Percentiles rank a stretch among this genome's conserved stretches.
These are phyloP conservation scores for Cynara cardunculus DNA, from an alignment of 129 eudicot genomes.

Conservation along the genomic window DNA sequence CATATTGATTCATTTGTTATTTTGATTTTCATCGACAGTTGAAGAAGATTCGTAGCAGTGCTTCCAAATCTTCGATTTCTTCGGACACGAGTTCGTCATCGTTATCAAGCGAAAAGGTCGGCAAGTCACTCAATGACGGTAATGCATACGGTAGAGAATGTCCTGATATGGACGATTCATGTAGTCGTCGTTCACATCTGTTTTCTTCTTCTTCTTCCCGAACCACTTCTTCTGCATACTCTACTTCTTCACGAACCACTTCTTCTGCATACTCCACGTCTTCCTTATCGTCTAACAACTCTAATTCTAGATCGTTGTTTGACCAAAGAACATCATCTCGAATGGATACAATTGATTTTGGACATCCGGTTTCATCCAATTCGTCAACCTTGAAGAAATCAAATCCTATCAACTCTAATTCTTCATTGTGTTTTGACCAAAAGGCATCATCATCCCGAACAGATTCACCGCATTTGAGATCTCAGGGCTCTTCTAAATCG, in stretches of 20 bases:
- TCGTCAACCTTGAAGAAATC: neutral
- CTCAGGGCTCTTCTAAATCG: neutral
- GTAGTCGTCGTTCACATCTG: conserved; percentile 20
- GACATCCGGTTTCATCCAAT: conserved; percentile 1
- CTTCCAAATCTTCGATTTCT: conserved; percentile 21
- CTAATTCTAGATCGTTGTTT: conserved; percentile 25
- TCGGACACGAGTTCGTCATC: conserved; percentile 10
- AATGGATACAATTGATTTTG: conserved; percentile 6
- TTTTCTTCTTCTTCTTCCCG: conserved; percentile 24
- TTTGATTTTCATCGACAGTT: conserved; percentile 17
- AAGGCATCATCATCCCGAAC: neutral
- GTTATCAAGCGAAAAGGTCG: conserved; percentile 7
- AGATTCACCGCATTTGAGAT: neutral
- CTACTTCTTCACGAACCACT: conserved; percentile 25
- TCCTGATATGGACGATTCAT: conserved; percentile 18
- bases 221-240: conserved; percentile 21
- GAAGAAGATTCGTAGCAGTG: conserved; percentile 32
- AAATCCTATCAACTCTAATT: neutral
- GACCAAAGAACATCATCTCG: conserved; percentile 6
- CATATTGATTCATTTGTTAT: neutral
- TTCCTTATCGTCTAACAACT: conserved; percentile 26
- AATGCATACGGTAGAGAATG: conserved; percentile 7
- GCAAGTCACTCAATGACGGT: neutral
- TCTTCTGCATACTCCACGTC: conserved; percentile 28
- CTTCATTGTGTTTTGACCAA: conserved; percentile 3